Percentiles rank a stretch among this genome's conserved stretches.
Evolutionary conservation across 495 filamentous ascomycete genomes (phyloP).

Genomic region (Penicillium nucicola): DNA sequence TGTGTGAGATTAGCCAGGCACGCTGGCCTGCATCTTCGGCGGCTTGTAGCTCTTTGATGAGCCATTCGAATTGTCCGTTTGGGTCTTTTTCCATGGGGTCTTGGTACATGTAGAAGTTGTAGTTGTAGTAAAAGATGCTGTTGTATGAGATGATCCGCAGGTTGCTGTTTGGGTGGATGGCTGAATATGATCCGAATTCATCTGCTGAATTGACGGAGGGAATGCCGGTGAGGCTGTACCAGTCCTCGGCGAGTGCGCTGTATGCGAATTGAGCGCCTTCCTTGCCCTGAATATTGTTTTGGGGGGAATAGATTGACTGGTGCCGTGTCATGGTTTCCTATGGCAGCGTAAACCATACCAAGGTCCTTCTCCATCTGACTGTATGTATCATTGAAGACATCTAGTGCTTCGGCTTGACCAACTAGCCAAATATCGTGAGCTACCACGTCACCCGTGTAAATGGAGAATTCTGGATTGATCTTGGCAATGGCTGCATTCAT

Average conservation of each 20-base stretch:
- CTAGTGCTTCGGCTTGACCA: conserved; percentile 34
- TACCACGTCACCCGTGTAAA: conserved; percentile 32
- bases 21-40: conserved; percentile 49
- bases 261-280: conserved; percentile 50
- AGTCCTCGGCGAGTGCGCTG: conserved; percentile 42
- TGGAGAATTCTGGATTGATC: conserved; percentile 24
- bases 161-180: conserved; percentile 34
- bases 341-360: conserved; percentile 43
- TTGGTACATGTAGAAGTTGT: conserved; percentile 53
- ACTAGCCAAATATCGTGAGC: conserved; percentile 30
- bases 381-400: conserved; percentile 44
- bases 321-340: conserved; percentile 55
- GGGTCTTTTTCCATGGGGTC: conserved; percentile 49
- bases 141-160: conserved; percentile 57
- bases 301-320: conserved; percentile 52
- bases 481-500: conserved; percentile 47
- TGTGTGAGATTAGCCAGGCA: conserved; percentile 54
- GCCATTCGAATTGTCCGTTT: conserved; percentile 44
- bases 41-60: conserved; percentile 47
- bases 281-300: conserved; percentile 20
- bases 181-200: conserved; percentile 51
- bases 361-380: conserved; percentile 25
- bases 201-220: conserved; percentile 28
- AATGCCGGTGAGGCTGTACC: conserved; percentile 43
- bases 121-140: conserved; percentile 55